Evolutionary conservation across 352 stramenopile genomes (phyloP).

Genomic region (Pythium aristosporum): DNA sequence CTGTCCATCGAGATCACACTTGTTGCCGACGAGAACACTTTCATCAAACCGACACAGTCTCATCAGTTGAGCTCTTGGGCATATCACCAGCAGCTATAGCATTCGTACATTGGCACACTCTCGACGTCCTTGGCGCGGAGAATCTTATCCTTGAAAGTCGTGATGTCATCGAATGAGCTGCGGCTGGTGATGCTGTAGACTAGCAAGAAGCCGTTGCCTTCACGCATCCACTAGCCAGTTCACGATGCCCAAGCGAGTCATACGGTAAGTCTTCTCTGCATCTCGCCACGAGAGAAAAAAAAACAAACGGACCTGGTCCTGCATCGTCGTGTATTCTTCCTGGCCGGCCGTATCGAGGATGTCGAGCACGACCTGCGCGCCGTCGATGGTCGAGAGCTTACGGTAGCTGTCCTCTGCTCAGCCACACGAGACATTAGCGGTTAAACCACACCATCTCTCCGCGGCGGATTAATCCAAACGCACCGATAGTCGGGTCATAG

Average conservation of each 20-base stretch:
- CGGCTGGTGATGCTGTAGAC: constrained; percentile 90
- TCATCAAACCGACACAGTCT: constrained; percentile 1
- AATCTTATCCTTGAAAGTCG: constrained; percentile 90
- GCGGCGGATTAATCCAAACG: constrained; percentile 2
- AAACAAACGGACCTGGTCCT: constrained; percentile 66
- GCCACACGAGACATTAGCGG: not conserved
- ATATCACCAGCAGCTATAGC: not conserved
- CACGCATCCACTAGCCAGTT: constrained; percentile 84
- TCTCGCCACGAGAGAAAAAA: not conserved
- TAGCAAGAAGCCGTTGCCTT: constrained; percentile 89
- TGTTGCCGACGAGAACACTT: constrained; percentile 87
- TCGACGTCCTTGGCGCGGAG: constrained; percentile 87
- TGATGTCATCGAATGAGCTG: constrained; percentile 90
- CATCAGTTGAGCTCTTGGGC: not conserved
- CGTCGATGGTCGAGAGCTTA: constrained; percentile 89
- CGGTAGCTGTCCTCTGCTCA: constrained; percentile 90
- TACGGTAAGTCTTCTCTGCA: not conserved
- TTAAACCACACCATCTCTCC: not conserved
- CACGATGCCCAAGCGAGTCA: not conserved
- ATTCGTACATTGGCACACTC: constrained; percentile 71
- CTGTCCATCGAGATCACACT: constrained; percentile 80
- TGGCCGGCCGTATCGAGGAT: constrained; percentile 92
- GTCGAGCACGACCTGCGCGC: constrained; percentile 78
- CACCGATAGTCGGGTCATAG: constrained; percentile 92
- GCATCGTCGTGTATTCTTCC: constrained; percentile 92